Base-by-base conservation (phyloP, 768 basidiomycete genomes). In the Trametes elegans region DNA sequence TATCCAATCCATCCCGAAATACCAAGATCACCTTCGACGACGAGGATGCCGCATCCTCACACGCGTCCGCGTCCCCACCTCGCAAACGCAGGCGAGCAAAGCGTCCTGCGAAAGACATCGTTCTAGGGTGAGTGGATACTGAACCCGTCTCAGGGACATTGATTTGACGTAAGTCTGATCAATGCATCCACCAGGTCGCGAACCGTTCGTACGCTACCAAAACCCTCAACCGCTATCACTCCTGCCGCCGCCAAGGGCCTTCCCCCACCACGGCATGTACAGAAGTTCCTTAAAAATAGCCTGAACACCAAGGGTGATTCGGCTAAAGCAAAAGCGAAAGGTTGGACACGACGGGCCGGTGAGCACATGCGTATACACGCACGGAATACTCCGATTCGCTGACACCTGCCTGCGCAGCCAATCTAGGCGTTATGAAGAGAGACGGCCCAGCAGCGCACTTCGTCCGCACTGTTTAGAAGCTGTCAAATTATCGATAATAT, bases 331-430 rank as follows among this genome's bases (percentile, higher is more conserved):
- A 74, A 71, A 51, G 73, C 73, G 44, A 71, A 64, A 45, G 76
- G 76, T 24, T 88, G 85, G 85, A 78, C 83, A 59, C 73, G 85
- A 43, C 73, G 75, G 65, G 73, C 83, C 45, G 84, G 86, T 86
- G 59, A 38, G 75, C 7, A 9, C n/a, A n/a, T n/a, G n/a, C n/a
- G n/a, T n/a, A n/a, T n/a, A n/a, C n/a, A n/a, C n/a, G n/a, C n/a
- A n/a, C n/a, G n/a, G n/a, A n/a, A n/a, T n/a, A n/a, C n/a, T n/a
- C n/a, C n/a, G n/a, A n/a, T n/a, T n/a, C n/a, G n/a, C n/a, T 18
- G n/a, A 26, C n/a, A 18, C 26, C 44, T 24, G 23, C 26, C 5
- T 21, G 48, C 35, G 48, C 24, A 85, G 84, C 74, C 9, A 83
- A 84, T 39, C 64, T 86, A 3, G 84, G 84, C 24, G 73, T 79